These are phyloP conservation scores for Rheum nobile DNA, from an alignment of 148 eudicot species.

Conservation along the genomic window DNA sequence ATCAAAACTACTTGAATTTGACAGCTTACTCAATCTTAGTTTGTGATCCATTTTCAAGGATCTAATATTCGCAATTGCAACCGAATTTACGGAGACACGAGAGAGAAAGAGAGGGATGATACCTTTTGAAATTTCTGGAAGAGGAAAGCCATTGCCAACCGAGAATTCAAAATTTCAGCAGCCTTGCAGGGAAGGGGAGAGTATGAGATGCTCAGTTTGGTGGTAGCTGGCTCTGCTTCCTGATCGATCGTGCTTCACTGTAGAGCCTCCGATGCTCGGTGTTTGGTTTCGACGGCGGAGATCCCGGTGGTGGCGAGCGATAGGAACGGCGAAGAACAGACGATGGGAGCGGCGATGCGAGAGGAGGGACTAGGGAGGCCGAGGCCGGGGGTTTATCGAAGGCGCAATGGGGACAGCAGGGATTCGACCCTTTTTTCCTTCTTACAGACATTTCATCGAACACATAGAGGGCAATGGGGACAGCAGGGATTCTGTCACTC, in stretches of 20 bases:
- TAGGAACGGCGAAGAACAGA: not conserved
- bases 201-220: not conserved
- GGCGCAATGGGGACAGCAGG: too few relatives aligned
- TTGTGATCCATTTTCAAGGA: not conserved
- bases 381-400: not conserved
- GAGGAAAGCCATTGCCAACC: slow-evolving; percentile 38
- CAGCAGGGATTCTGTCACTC: too few relatives aligned
- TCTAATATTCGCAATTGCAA: not conserved
- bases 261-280: too few relatives aligned
- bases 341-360: not conserved
- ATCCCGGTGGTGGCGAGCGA: not conserved
- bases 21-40: slow-evolving; percentile 38
- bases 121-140: slow-evolving; percentile 75
- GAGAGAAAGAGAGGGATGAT: not conserved
- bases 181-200: not conserved
- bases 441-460: too few relatives aligned
- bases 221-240: not conserved
- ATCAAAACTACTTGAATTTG: too few relatives aligned
- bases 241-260: not conserved
- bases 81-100: not conserved
- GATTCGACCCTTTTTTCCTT: too few relatives aligned
- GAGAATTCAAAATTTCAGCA: not conserved
- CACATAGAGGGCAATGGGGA: too few relatives aligned
- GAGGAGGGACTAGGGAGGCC: too few relatives aligned
- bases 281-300: not conserved